phyloP scores from a whole-genome alignment of 2,329 filamentous ascomycete genomes.

The Gyromitra esculenta region DNA sequence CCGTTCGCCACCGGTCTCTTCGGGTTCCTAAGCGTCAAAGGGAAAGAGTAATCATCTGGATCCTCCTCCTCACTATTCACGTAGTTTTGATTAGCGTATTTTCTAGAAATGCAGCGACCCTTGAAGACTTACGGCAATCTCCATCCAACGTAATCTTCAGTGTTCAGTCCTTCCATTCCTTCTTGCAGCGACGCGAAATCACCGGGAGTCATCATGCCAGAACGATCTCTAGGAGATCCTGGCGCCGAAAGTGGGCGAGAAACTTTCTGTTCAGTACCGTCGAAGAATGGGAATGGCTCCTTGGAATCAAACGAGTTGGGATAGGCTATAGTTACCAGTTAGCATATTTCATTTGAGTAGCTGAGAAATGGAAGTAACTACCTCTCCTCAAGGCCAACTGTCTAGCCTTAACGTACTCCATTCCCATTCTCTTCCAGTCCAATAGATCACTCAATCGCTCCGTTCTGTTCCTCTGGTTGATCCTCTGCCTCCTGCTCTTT shows the following conservation, averaged over 20 bases:
- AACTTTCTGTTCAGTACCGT: constrained; percentile 92
- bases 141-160: constrained; percentile 98
- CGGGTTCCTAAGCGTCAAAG: constrained; percentile 68
- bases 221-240: constrained; percentile 87
- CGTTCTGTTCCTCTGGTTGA: constrained; percentile 97
- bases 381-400: constrained; percentile 84
- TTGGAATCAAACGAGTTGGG: constrained; percentile 80
- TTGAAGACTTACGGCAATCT: constrained; percentile 84
- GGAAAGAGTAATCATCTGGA: constrained; percentile 78
- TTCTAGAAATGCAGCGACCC: constrained; percentile 23
- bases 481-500: constrained; percentile 94
- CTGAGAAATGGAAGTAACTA: constrained; percentile 59
- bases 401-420: constrained; percentile 98
- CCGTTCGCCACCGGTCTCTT: constrained; percentile 45
- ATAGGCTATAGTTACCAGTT: constrained; percentile 69
- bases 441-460: constrained; percentile 93
- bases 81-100: constrained; percentile 18
- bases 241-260: constrained; percentile 92
- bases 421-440: constrained; percentile 99
- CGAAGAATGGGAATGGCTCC: constrained; percentile 88
- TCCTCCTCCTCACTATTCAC: constrained; percentile 85
- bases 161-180: constrained; percentile 88
- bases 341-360: neutral
- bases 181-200: constrained; percentile 98
- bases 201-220: constrained; percentile 98